Evolutionary conservation across 73 alveolate genomes (phyloP).

Genomic region (Effrenium voratum): DNA sequence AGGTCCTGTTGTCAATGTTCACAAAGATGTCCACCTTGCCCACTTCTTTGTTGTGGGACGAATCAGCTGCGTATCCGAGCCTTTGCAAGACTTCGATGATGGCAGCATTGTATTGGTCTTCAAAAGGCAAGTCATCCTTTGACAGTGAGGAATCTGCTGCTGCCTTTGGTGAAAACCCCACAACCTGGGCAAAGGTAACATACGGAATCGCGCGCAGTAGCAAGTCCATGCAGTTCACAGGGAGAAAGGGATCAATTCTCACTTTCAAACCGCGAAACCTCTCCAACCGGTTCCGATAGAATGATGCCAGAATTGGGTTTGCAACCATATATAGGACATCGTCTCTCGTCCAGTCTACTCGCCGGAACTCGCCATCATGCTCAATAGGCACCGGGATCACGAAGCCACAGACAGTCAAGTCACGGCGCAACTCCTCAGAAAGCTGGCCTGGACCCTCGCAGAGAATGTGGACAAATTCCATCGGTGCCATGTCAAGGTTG

Average conservation of each 20-base stretch:
- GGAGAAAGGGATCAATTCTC: background rate
- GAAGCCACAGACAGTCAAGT: constrained; percentile 15
- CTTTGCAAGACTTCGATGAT: background rate
- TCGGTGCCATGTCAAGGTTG: constrained; percentile 4
- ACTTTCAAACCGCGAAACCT: constrained; percentile 5
- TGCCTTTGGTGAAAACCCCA: background rate
- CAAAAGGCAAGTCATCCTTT: background rate
- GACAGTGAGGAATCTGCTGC: background rate
- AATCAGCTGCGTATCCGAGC: background rate
- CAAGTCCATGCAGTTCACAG: constrained; percentile 25
- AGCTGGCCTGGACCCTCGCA: constrained; percentile 23
- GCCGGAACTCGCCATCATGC: background rate
- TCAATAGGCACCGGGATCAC: constrained; percentile 13
- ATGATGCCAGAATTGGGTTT: constrained; percentile 29
- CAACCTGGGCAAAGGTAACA: constrained; percentile 27
- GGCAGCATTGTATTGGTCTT: constrained; percentile 44
- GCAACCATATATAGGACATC: background rate
- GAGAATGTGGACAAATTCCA: background rate
- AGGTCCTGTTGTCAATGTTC: background rate
- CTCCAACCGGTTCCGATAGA: constrained; percentile 6
- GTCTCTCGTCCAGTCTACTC: background rate
- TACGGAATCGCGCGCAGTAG: constrained; percentile 17
- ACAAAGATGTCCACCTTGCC: constrained; percentile 47
- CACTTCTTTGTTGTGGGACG: background rate
- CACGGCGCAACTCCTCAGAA: background rate